Percentiles rank a stretch among this genome's conserved stretches.
phyloP scores from a whole-genome alignment of 345 rosid species.

The Erucastrum elatum region DNA sequence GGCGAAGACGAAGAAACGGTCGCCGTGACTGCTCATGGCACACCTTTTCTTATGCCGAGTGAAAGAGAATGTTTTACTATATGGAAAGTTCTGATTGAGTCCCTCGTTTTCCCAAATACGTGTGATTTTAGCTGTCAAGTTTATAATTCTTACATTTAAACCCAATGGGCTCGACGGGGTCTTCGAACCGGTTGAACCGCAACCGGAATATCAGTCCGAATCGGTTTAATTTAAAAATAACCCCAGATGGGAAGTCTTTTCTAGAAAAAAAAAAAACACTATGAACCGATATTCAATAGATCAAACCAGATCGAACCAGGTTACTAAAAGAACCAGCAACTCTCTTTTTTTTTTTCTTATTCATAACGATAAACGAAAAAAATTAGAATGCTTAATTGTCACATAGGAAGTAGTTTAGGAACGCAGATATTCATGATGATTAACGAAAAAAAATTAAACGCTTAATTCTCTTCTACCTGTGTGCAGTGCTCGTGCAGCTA shows the following conservation, averaged over 20 bases:
- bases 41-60: neutral
- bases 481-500: too few relatives aligned
- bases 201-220: neutral
- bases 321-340: too few relatives aligned
- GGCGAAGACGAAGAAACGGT: neutral
- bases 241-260: neutral
- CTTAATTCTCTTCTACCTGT: too few relatives aligned
- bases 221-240: neutral
- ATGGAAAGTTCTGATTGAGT: neutral
- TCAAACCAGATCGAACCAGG: neutral
- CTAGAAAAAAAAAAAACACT: neutral
- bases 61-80: neutral
- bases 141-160: neutral
- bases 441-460: too few relatives aligned
- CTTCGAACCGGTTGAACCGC: neutral
- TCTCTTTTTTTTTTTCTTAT: too few relatives aligned
- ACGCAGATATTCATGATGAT: too few relatives aligned
- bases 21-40: neutral
- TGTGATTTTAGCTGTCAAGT: neutral
- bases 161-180: neutral
- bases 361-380: too few relatives aligned
- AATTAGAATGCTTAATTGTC: too few relatives aligned
- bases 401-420: too few relatives aligned
- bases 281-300: neutral
- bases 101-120: slow-evolving; percentile 14